phyloP scores from a whole-genome alignment of 2,329 filamentous ascomycete genomes.

The Xylariaceae sp. region DNA sequence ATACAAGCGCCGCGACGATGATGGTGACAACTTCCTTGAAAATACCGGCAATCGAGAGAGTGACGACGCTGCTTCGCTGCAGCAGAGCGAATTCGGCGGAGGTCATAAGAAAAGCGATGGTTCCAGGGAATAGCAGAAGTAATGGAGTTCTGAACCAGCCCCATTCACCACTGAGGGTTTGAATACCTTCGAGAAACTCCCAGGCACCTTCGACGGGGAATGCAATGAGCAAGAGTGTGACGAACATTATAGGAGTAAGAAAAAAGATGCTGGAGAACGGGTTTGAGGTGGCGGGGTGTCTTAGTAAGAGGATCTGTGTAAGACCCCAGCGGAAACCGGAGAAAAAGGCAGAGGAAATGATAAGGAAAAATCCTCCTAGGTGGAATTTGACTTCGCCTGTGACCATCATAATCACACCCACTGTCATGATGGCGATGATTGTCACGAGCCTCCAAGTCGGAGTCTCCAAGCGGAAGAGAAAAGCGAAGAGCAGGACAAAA shows the following conservation, averaged over 20 bases:
- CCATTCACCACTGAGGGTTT: slow-evolving; percentile 61
- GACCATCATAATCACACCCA: slow-evolving; percentile 97
- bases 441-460: slow-evolving; percentile 81
- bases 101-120: slow-evolving; percentile 94
- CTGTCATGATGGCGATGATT: slow-evolving; percentile 89
- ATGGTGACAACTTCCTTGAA: slow-evolving; percentile 99
- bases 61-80: slow-evolving; percentile 93
- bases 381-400: slow-evolving; percentile 91
- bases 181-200: slow-evolving; percentile 65
- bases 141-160: slow-evolving; percentile 64
- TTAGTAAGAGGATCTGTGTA: slow-evolving; percentile 92
- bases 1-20: slow-evolving; percentile 79
- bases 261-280: slow-evolving; percentile 97
- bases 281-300: slow-evolving; percentile 92
- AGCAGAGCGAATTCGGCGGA: slow-evolving; percentile 92
- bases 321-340: slow-evolving; percentile 97
- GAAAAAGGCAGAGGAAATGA: slow-evolving; percentile 92
- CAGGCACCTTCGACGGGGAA: slow-evolving; percentile 79
- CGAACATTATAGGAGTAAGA: slow-evolving; percentile 95
- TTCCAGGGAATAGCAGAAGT: slow-evolving; percentile 84
- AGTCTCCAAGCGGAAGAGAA: slow-evolving; percentile 85
- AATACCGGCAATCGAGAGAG: slow-evolving; percentile 92
- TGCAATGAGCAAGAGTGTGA: slow-evolving; percentile 75
- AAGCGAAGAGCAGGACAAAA: slow-evolving; percentile 93
- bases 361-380: slow-evolving; percentile 79